phyloP scores from a whole-genome alignment of 2,329 filamentous ascomycete species.

The Bisporella sp. region DNA sequence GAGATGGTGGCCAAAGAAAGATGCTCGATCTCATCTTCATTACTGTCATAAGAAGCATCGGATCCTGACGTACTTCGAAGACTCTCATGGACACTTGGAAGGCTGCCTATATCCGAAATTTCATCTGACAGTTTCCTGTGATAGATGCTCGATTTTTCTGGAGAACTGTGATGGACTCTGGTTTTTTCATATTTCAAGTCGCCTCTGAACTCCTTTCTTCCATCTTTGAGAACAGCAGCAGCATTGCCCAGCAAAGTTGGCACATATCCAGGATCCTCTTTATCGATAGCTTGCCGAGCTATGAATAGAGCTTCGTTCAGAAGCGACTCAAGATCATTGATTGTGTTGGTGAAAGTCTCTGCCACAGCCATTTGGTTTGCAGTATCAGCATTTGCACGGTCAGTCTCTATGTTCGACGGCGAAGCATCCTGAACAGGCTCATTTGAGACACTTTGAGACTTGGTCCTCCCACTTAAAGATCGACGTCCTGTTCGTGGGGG shows the following conservation, averaged over 20 bases:
- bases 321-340: conserved; percentile 28
- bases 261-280: conserved; percentile 12
- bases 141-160: neutral
- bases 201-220: conserved; percentile 8
- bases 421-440: conserved; percentile 1
- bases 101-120: conserved; percentile 10
- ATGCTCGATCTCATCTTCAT: conserved; percentile 5
- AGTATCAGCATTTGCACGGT: neutral
- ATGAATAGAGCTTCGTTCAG: conserved; percentile 30
- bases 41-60: conserved; percentile 12
- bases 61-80: conserved; percentile 16
- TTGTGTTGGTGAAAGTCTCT: conserved; percentile 27
- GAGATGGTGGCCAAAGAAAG: too few relatives aligned
- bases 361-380: conserved; percentile 7
- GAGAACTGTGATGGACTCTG: neutral
- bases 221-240: conserved; percentile 16
- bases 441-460: neutral
- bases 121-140: conserved; percentile 9
- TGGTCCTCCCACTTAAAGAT: neutral
- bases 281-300: conserved; percentile 27
- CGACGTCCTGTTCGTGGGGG: too few relatives aligned
- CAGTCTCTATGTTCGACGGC: conserved; percentile 1
- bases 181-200: neutral
- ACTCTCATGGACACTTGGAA: conserved; percentile 23
- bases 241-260: conserved; percentile 17